A percentile compares a stretch with the other conserved stretches of the same genome.
phyloP scores from a whole-genome alignment of 345 rosid species.

The Lumnitzera littorea region DNA sequence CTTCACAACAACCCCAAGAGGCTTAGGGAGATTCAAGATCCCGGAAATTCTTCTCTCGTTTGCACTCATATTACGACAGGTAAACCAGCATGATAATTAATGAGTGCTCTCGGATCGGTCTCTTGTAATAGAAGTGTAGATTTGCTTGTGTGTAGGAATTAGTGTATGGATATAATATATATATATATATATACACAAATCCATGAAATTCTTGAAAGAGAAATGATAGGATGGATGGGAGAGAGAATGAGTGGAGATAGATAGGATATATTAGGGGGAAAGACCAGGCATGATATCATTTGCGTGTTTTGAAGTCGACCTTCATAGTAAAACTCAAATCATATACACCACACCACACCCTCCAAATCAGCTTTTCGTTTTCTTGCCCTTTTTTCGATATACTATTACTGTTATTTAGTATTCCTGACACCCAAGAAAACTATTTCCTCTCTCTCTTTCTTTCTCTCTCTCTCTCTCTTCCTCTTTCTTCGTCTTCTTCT shows the following conservation, averaged over 20 bases:
- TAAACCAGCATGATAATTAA: no score
- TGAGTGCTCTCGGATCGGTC: no score
- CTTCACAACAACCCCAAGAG: constrained; percentile 2
- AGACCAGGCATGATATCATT: not conserved
- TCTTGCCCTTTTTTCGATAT: not conserved
- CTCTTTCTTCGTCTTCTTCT: not conserved
- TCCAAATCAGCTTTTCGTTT: not conserved
- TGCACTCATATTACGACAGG: no score
- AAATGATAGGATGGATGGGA: not conserved
- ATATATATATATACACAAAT: no score
- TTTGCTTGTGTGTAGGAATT: no score
- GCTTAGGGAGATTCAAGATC: not conserved
- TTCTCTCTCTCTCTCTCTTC: not conserved
- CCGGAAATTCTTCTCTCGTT: no score
- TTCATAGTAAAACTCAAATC: not conserved
- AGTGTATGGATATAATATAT: no score
- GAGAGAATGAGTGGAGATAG: constrained; percentile 14
- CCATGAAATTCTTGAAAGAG: no score
- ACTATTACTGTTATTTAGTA: not conserved
- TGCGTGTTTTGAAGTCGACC: not conserved
- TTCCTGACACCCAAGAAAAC: not conserved
- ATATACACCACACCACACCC: no score
- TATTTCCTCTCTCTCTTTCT: not conserved
- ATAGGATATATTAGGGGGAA: constrained; percentile 4
- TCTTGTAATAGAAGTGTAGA: no score